A percentile compares a stretch with the other conserved stretches of the same genome.
Conservation (phyloP, 2,329 filamentous ascomycete species). For the Colletotrichum somersetense region DNA sequence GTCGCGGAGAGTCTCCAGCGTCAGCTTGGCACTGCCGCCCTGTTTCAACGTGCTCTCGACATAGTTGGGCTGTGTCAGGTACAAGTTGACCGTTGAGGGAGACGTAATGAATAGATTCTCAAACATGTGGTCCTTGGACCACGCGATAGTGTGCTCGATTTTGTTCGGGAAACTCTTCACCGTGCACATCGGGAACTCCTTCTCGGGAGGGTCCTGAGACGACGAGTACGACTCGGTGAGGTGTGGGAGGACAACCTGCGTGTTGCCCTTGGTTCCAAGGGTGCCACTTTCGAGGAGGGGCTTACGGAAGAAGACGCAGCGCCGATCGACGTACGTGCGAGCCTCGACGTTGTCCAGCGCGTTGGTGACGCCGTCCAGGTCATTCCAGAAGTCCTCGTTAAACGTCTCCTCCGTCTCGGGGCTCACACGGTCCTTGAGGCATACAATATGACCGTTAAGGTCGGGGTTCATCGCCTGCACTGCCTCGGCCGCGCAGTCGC, state of each 20-base stretch:
- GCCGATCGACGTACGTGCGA: conserved; percentile 93
- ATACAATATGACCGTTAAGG: conserved; percentile 85
- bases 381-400: conserved; percentile 91
- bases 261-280: conserved; percentile 98
- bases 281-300: conserved; percentile 96
- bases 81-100: conserved; percentile 93
- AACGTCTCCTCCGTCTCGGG: conserved; percentile 94
- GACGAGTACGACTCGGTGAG: conserved; percentile 96
- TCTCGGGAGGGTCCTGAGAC: conserved; percentile 96
- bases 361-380: conserved; percentile 92
- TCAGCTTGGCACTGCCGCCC: conserved; percentile 94
- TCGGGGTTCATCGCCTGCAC: conserved; percentile 97
- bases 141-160: conserved; percentile 98
- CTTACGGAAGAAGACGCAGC: conserved; percentile 99
- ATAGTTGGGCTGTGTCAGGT: conserved; percentile 92
- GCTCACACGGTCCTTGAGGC: conserved; percentile 90
- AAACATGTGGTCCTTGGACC: conserved; percentile 92
- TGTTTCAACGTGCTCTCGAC: conserved; percentile 89
- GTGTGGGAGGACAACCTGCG: conserved; percentile 91
- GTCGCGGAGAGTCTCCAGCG: conserved; percentile 88
- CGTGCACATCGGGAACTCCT: conserved; percentile 99
- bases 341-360: conserved; percentile 98
- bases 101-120: conserved; percentile 94
- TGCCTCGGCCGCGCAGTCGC: conserved; percentile 90
- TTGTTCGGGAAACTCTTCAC: conserved; percentile 97